Percentiles rank a stretch among this genome's conserved stretches.
Evolutionary conservation across 1,284 basidiomycete species (phyloP).

Genomic region (Cerioporus squamosus): DNA sequence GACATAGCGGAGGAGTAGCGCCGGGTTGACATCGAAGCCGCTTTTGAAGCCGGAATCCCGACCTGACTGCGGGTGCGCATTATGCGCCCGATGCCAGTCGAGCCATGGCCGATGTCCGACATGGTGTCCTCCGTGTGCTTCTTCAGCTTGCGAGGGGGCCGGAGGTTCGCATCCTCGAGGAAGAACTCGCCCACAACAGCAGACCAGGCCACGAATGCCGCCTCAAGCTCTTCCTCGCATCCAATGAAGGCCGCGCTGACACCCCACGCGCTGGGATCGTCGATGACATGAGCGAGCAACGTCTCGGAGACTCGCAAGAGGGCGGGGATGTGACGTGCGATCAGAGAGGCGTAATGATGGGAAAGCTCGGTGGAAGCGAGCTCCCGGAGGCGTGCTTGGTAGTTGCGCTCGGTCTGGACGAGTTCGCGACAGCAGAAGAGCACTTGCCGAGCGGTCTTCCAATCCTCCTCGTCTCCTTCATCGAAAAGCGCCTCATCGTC

Average conservation of each 20-base stretch:
- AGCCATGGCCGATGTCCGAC: constrained; percentile 12
- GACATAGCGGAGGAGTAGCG: constrained; percentile 21
- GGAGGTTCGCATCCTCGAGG: constrained; percentile 32
- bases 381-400: constrained; percentile 53
- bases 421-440: constrained; percentile 66
- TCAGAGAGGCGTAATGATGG: constrained; percentile 53
- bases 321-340: constrained; percentile 54
- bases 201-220: constrained; percentile 65
- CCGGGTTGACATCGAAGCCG: constrained; percentile 14
- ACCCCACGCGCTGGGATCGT: constrained; percentile 65
- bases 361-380: constrained; percentile 42
- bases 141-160: constrained; percentile 20
- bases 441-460: constrained; percentile 59
- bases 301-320: constrained; percentile 53
- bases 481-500: constrained; percentile 24
- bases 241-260: constrained; percentile 62
- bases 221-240: constrained; percentile 55
- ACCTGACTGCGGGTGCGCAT: constrained; percentile 28
- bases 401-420: constrained; percentile 67
- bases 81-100: constrained; percentile 8
- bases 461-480: constrained; percentile 41
- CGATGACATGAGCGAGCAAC: constrained; percentile 52
- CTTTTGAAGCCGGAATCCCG: constrained; percentile 18
- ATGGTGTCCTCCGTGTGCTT: constrained; percentile 24
- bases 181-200: constrained; percentile 65